Evolutionary conservation across 2,329 filamentous ascomycete species (phyloP).

Genomic region (Colletotrichum navitas): DNA sequence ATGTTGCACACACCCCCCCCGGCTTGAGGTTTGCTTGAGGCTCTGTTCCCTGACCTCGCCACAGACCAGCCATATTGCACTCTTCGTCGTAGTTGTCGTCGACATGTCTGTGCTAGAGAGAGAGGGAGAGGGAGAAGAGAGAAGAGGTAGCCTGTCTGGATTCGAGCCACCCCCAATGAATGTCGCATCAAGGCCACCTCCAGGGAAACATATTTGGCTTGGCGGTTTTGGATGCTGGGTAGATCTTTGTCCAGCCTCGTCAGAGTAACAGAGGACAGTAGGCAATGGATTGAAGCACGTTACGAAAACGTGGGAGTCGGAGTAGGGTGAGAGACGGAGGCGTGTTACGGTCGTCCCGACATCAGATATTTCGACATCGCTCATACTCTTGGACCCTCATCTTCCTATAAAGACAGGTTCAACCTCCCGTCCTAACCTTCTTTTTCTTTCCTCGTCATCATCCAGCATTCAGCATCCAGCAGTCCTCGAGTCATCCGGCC

Average conservation of each 20-base stretch:
- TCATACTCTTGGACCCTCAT: neutral
- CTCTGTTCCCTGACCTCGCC: slow-evolving; percentile 30
- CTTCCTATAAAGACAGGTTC: slow-evolving; percentile 31
- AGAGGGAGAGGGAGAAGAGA: too few species aligned
- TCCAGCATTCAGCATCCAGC: slow-evolving; percentile 28
- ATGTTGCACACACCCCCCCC: neutral
- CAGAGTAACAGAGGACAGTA: slow-evolving; percentile 8
- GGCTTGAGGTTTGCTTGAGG: slow-evolving; percentile 35
- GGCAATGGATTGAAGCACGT: neutral
- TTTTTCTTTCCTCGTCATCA: neutral
- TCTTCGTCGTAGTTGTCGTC: neutral
- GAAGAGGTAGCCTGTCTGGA: neutral
- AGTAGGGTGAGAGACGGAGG: neutral
- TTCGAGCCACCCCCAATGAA: neutral
- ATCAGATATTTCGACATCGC: slow-evolving; percentile 21
- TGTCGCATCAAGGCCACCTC: slow-evolving; percentile 22
- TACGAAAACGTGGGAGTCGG: neutral
- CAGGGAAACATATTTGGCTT: slow-evolving; percentile 37
- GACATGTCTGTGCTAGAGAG: neutral
- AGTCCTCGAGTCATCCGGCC: slow-evolving; percentile 26
- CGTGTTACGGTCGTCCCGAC: slow-evolving; percentile 29
- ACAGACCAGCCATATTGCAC: neutral
- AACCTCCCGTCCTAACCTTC: slow-evolving; percentile 5
- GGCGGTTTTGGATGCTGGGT: slow-evolving; percentile 31
- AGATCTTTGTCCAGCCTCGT: slow-evolving; percentile 6